Conservation (phyloP, 2,329 filamentous ascomycete genomes). For the Catunica adiposa region DNA sequence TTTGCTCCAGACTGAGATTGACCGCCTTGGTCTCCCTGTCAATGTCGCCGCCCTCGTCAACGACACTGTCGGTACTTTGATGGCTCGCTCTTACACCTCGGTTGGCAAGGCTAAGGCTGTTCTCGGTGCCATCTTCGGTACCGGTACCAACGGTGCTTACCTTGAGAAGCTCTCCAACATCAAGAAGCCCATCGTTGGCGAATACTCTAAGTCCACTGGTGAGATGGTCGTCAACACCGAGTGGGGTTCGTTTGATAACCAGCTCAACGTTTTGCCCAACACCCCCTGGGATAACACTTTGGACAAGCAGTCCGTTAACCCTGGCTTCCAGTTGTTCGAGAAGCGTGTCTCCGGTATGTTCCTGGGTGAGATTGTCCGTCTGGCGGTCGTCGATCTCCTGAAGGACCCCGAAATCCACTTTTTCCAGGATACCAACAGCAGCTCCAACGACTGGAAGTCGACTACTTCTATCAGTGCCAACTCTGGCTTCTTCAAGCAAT, state of each 20-base stretch:
- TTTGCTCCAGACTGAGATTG: slow-evolving; percentile 76
- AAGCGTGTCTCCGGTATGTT: slow-evolving; percentile 99
- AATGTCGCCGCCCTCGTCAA: slow-evolving; percentile 93
- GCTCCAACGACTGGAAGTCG: slow-evolving; percentile 49
- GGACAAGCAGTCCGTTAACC: slow-evolving; percentile 70
- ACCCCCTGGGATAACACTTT: slow-evolving; percentile 69
- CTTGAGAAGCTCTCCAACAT: slow-evolving; percentile 80
- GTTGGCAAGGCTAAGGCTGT: slow-evolving; percentile 73
- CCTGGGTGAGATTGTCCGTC: slow-evolving; percentile 78
- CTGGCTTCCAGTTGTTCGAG: slow-evolving; percentile 95
- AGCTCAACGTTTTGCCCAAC: slow-evolving; percentile 69
- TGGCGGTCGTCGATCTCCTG: slow-evolving; percentile 56
- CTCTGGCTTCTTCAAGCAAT: slow-evolving; percentile 57
- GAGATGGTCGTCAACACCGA: slow-evolving; percentile 98
- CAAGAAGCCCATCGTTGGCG: slow-evolving; percentile 54
- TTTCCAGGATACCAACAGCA: slow-evolving; percentile 61
- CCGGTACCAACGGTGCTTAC: slow-evolving; percentile 93
- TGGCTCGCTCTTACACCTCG: slow-evolving; percentile 92
- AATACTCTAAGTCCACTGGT: slow-evolving; percentile 65
- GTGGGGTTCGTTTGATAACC: slow-evolving; percentile 97
- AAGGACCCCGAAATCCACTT: slow-evolving; percentile 49
- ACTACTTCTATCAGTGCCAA: slow-evolving; percentile 51
- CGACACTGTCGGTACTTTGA: slow-evolving; percentile 91
- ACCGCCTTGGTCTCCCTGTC: slow-evolving; percentile 71
- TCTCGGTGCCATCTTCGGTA: slow-evolving; percentile 94